Conservation (phyloP, 2,329 filamentous ascomycete genomes). For the Fonsecaea pugnacius region DNA sequence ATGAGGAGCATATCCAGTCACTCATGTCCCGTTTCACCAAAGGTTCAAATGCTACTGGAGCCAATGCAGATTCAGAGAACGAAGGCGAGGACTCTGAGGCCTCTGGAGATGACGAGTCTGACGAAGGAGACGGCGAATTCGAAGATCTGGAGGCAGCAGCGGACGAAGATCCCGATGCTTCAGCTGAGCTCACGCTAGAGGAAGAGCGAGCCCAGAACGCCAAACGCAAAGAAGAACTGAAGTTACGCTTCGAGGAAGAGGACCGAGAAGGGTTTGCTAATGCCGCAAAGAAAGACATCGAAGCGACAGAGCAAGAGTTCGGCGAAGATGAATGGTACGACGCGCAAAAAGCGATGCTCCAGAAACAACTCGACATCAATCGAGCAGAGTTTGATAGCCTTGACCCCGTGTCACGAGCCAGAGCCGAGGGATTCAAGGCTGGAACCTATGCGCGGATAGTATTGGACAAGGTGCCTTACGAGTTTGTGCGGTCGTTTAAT, state of each 20-base stretch:
- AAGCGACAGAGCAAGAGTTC: slow-evolving; percentile 76
- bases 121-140: slow-evolving; percentile 78
- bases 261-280: slow-evolving; percentile 88
- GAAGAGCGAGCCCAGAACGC: slow-evolving; percentile 91
- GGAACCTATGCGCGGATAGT: slow-evolving; percentile 93
- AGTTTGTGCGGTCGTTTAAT: slow-evolving; percentile 84
- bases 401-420: slow-evolving; percentile 78
- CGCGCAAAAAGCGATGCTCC: slow-evolving; percentile 87
- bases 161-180: slow-evolving; percentile 44
- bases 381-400: slow-evolving; percentile 87
- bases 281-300: slow-evolving; percentile 77
- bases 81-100: slow-evolving; percentile 64
- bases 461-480: slow-evolving; percentile 83
- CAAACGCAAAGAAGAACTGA: slow-evolving; percentile 89
- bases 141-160: slow-evolving; percentile 81
- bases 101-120: slow-evolving; percentile 51
- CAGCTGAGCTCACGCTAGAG: slow-evolving; percentile 64
- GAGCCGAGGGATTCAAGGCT: slow-evolving; percentile 87
- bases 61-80: slow-evolving; percentile 58
- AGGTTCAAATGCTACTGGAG: slow-evolving; percentile 63
- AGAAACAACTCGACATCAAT: slow-evolving; percentile 97
- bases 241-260: slow-evolving; percentile 93
- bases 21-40: slow-evolving; percentile 77
- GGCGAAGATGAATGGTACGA: slow-evolving; percentile 99
- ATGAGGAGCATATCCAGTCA: slow-evolving; percentile 74